Evolutionary conservation across 495 filamentous ascomycete species (phyloP), one percentile per base, ranked within the genome.

Genomic region (Bombardia bombarda): DNA sequence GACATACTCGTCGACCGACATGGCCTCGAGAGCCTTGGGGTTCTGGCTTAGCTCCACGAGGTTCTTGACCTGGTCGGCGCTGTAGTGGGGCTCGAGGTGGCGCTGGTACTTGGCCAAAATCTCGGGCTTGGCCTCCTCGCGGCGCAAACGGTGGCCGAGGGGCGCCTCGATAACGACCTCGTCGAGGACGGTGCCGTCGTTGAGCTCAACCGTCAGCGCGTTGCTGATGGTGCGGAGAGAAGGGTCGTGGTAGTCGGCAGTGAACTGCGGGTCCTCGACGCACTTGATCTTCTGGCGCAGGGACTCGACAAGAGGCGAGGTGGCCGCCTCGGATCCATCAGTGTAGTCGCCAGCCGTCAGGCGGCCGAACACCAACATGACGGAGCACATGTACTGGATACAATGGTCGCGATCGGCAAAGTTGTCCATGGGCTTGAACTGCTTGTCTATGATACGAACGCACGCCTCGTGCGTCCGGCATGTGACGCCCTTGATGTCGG

Each of bases 381-480:
- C 88, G 39, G 92, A 74, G 61, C 87, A 85, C 92, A 98, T 98
- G 75, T 98, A 98, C 70, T 95, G 92, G 51, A 98, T 90, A 70
- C 92, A 98, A 74, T 97, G 92, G 66, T 98, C 92, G 49, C 92
- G 89, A 67, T 98, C 92, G 49, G 92, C 92, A 59, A 95, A 98
- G 75, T 98, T 98, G 73, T 96, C 89, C 85, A 98, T 90, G 46
- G 89, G 83, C 75, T 96, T 97, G 75, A 94, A 92, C 68, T 97
- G 93, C 77, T 98, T 98, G 77, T 98, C 92, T 58, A 98, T 98
- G 68, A 98, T 98, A 41, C 92, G 87, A 55, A 97, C 79, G 67
- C 93, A 97, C 25, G 92, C 92, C 68, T 98, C 92, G 69, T 98
- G 92, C 2, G 92, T 98, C 51, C 92, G 83, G 77, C 90, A 95